These are phyloP conservation scores for Gardenia jasminoides DNA, from an alignment of 257 asterid species.

Conservation along the genomic window DNA sequence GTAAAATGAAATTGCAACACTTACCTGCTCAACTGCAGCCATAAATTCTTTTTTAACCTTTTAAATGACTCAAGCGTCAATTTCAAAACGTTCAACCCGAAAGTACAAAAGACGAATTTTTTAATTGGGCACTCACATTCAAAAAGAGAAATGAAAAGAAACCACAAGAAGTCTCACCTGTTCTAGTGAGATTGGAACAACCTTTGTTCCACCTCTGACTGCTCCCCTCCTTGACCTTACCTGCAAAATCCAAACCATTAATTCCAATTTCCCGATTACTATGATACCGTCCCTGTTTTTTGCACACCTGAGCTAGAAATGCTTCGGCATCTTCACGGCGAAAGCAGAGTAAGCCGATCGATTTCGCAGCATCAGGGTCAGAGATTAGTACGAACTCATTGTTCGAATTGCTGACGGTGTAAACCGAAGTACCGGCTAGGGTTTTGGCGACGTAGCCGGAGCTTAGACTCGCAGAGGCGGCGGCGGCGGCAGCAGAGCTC, in stretches of 20 bases:
- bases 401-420: slow-evolving; percentile 83
- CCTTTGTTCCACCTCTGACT: slow-evolving; percentile 81
- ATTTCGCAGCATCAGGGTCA: slow-evolving; percentile 65
- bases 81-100: background rate
- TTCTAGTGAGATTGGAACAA: slow-evolving; percentile 90
- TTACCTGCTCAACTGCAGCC: too few species aligned
- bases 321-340: slow-evolving; percentile 93
- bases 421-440: slow-evolving; percentile 77
- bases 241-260: slow-evolving; percentile 32
- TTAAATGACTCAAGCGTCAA: background rate
- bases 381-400: slow-evolving; percentile 91
- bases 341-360: slow-evolving; percentile 90
- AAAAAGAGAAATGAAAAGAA: background rate
- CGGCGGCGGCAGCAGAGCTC: slow-evolving; percentile 13
- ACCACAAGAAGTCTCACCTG: slow-evolving; percentile 47
- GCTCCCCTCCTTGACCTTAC: slow-evolving; percentile 65
- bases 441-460: slow-evolving; percentile 72
- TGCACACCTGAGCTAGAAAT: slow-evolving; percentile 81
- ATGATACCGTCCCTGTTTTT: background rate
- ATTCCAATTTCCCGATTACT: background rate
- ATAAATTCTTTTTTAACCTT: background rate
- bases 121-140: background rate
- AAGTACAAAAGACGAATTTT: background rate
- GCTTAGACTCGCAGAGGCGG: slow-evolving; percentile 28
- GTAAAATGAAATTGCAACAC: too few species aligned